phyloP scores from a whole-genome alignment of 805 yeast species.

The Metschnikowia shivogae region DNA sequence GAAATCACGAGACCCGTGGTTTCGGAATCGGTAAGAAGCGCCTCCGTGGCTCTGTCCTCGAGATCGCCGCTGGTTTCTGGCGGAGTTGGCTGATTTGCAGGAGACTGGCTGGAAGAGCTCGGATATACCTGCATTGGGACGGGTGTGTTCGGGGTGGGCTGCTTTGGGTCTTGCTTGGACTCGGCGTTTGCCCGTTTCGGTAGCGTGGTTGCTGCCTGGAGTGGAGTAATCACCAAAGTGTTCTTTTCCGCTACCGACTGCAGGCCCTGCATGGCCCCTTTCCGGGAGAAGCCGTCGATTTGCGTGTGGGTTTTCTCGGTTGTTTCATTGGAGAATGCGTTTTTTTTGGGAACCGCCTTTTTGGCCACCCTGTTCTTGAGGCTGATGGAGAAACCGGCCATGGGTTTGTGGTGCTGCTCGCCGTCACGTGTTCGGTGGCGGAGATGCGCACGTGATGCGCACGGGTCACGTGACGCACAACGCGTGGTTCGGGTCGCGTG shows the following conservation, averaged over 20 bases:
- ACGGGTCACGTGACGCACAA: too few species aligned
- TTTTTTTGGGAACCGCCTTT: conserved; percentile 4
- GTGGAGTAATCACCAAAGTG: conserved; percentile 8
- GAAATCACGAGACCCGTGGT: conserved; percentile 3
- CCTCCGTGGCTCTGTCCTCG: conserved; percentile 6
- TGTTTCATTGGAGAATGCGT: conserved; percentile 1
- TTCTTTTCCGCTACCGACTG: conserved; percentile 8
- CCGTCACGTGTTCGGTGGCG: neutral
- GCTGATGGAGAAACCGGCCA: conserved; percentile 16
- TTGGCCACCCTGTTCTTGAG: conserved; percentile 13
- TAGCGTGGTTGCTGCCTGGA: neutral
- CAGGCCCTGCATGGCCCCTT: conserved; percentile 17
- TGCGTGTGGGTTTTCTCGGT: conserved; percentile 3
- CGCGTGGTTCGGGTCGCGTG: too few species aligned
- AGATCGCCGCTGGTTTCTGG: neutral
- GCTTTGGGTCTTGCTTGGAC: too few species aligned
- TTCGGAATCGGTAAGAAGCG: conserved; percentile 8
- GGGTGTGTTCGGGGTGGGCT: too few species aligned
- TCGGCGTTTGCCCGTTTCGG: neutral
- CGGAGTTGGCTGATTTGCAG: too few species aligned
- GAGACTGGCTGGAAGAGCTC: too few species aligned
- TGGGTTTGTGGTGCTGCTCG: neutral
- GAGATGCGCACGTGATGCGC: too few species aligned
- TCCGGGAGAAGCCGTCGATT: conserved; percentile 14
- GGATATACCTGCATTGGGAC: too few species aligned